These are phyloP conservation scores for Arxiozyma slooffiae DNA, from an alignment of 1,139 yeast species.

Conservation along the genomic window DNA sequence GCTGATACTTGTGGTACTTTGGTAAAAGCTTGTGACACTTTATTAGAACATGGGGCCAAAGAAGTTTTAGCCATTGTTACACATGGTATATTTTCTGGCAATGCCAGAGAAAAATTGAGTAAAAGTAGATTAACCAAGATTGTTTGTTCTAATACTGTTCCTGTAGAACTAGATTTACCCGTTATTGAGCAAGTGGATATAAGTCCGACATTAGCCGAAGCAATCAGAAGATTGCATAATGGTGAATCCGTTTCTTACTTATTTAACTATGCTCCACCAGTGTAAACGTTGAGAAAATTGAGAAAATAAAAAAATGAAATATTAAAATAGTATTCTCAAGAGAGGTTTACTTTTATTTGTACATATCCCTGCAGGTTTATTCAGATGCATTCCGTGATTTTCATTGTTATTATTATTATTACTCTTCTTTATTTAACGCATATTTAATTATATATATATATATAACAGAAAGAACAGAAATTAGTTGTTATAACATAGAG, in stretches of 20 bases:
- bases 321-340: not conserved
- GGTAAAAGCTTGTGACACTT: slow-evolving; percentile 55
- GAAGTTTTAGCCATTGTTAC: slow-evolving; percentile 70
- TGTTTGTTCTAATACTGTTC: slow-evolving; percentile 70
- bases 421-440: not conserved
- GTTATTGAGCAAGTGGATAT: slow-evolving; percentile 62
- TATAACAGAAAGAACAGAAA: not conserved
- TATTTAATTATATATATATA: no score
- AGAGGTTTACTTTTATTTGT: not conserved
- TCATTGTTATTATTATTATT: no score
- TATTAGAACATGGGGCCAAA: slow-evolving; percentile 57
- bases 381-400: no score
- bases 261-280: slow-evolving; percentile 41
- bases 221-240: slow-evolving; percentile 70
- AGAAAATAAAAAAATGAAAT: not conserved
- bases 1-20: slow-evolving; percentile 80
- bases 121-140: slow-evolving; percentile 51
- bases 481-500: not conserved
- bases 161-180: slow-evolving; percentile 51
- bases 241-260: slow-evolving; percentile 76
- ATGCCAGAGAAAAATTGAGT: slow-evolving; percentile 55
- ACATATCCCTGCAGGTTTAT: not conserved
- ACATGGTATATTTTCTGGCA: slow-evolving; percentile 68
- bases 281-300: not conserved
- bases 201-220: slow-evolving; percentile 66